Evolutionary conservation across 495 filamentous ascomycete genomes (phyloP).

Genomic region (Ascobolus immersus): DNA sequence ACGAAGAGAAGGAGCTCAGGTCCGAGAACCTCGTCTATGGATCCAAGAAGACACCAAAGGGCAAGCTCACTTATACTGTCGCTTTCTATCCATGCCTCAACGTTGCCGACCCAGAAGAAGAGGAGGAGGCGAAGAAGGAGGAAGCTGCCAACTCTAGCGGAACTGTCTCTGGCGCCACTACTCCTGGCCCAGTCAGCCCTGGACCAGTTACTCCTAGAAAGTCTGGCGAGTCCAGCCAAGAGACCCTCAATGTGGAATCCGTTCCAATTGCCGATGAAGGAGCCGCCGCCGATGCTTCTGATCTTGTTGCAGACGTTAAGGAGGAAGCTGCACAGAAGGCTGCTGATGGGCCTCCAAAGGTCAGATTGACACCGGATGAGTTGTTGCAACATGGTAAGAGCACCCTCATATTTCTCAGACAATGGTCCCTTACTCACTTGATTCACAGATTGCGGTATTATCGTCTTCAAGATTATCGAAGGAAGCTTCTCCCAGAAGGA

Average conservation of each 20-base stretch:
- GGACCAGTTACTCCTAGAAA: no score
- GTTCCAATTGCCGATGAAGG: constrained; percentile 20
- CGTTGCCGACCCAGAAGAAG: constrained; percentile 79
- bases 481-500: constrained; percentile 51
- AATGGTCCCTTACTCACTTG: constrained; percentile 5
- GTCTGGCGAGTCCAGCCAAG: no score
- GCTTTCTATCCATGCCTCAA: constrained; percentile 78
- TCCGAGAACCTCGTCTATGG: constrained; percentile 38
- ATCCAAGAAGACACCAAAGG: constrained; percentile 44
- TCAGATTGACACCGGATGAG: constrained; percentile 52
- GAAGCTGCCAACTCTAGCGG: no score
- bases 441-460: constrained; percentile 50
- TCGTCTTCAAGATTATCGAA: constrained; percentile 86
- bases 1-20: constrained; percentile 43
- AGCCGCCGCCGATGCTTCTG: no score
- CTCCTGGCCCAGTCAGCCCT: no score
- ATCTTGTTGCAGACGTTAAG: background rate
- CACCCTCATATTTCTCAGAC: background rate
- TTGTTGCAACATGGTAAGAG: constrained; percentile 43
- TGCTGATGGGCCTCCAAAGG: constrained; percentile 39
- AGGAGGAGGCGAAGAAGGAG: constrained; percentile 32
- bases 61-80: constrained; percentile 55
- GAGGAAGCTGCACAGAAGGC: constrained; percentile 11
- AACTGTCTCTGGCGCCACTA: no score
- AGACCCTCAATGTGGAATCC: constrained; percentile 6